Conservation (phyloP, 2,329 filamentous ascomycete species). For the Phyllosticta capitalensis region DNA sequence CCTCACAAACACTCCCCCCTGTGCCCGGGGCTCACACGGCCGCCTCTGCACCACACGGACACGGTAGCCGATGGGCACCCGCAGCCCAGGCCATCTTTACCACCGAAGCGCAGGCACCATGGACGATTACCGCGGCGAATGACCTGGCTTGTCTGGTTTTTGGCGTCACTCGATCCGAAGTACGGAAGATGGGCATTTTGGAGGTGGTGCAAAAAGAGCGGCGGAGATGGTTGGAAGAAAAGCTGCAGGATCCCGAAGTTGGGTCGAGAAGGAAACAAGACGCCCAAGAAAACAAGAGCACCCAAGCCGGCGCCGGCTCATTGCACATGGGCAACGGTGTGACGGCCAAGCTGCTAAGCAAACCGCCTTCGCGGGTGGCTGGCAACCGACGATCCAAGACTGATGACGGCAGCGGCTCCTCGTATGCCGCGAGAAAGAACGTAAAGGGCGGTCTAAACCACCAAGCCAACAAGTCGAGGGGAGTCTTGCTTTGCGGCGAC, state of each 20-base stretch:
- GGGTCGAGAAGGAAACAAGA: conserved; percentile 28
- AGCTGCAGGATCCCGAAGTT: conserved; percentile 56
- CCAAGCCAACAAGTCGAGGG: conserved; percentile 66
- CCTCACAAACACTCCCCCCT: conserved; percentile 20
- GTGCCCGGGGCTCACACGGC: conserved; percentile 25
- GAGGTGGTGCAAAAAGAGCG: conserved; percentile 90
- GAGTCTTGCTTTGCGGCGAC: conserved; percentile 87
- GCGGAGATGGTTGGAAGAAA: conserved; percentile 80
- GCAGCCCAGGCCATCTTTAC: conserved; percentile 95
- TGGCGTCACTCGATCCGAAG: conserved; percentile 93
- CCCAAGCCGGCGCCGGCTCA: conserved; percentile 28
- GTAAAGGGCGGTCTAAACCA: conserved; percentile 55
- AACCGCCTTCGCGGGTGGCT: conserved; percentile 55
- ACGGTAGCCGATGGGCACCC: conserved; percentile 82
- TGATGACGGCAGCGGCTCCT: conserved; percentile 47
- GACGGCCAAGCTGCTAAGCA: conserved; percentile 79
- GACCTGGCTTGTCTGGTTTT: conserved; percentile 96
- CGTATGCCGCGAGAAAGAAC: conserved; percentile 33
- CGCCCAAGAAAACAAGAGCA: conserved; percentile 25
- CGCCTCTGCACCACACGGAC: conserved; percentile 56
- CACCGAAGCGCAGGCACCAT: conserved; percentile 81
- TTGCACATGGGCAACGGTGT: conserved; percentile 69
- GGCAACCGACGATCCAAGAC: conserved; percentile 53
- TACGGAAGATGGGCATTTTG: conserved; percentile 87
- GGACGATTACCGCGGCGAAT: conserved; percentile 94